Percentiles rank a stretch among this genome's conserved stretches.
phyloP scores from a whole-genome alignment of 2,329 filamentous ascomycete genomes.

The Cladophialophora carrionii region DNA sequence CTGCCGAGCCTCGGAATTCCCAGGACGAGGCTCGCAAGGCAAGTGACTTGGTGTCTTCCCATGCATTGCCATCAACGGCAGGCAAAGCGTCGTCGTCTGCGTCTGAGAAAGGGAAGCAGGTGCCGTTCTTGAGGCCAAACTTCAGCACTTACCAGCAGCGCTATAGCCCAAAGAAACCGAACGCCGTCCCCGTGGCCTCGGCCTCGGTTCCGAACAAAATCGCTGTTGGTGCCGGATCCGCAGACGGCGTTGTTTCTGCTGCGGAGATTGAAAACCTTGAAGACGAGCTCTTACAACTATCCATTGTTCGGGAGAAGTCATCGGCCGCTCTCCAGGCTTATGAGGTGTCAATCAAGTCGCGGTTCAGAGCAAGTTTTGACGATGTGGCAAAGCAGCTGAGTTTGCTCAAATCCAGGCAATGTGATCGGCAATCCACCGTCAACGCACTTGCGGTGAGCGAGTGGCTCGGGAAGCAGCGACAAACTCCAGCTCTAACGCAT shows the following conservation, averaged over 20 bases:
- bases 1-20: background rate
- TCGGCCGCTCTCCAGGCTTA: constrained; percentile 23
- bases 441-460: constrained; percentile 38
- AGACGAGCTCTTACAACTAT: constrained; percentile 51
- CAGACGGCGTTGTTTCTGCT: constrained; percentile 40
- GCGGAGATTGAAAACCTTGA: constrained; percentile 46
- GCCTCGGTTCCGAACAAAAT: background rate
- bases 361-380: constrained; percentile 8
- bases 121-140: constrained; percentile 36
- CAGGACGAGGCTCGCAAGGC: background rate
- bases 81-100: background rate
- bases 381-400: constrained; percentile 42
- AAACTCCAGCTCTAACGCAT: background rate
- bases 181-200: background rate
- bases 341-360: constrained; percentile 21
- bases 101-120: background rate
- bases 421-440: constrained; percentile 43
- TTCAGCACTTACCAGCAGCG: constrained; percentile 48
- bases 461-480: constrained; percentile 19
- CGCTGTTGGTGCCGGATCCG: constrained; percentile 35
- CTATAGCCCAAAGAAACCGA: constrained; percentile 46
- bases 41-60: background rate
- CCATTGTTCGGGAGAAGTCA: constrained; percentile 43
- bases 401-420: constrained; percentile 42
- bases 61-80: background rate